Percentiles rank a stretch among this genome's conserved stretches.
These are phyloP conservation scores for Raffaelea arxii DNA, from an alignment of 2,329 filamentous ascomycete genomes.

Conservation along the genomic window DNA sequence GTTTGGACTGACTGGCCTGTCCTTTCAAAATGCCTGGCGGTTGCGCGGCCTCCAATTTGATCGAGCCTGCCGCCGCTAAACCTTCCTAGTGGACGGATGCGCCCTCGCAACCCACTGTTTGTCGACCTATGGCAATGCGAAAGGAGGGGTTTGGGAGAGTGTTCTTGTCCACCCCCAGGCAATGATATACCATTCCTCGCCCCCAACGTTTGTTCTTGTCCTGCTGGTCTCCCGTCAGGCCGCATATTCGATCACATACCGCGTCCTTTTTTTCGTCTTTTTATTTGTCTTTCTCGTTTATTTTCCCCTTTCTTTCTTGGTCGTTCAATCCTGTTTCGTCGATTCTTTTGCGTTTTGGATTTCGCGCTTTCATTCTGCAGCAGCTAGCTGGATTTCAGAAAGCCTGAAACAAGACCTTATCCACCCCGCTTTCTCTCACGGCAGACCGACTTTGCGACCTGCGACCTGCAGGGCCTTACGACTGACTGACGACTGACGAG, in stretches of 20 bases:
- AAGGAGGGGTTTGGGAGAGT: neutral
- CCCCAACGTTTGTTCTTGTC: neutral
- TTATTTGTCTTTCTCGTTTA: neutral
- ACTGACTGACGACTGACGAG: no score
- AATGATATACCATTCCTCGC: neutral
- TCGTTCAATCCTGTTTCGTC: neutral
- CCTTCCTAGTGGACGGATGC: constrained; percentile 8
- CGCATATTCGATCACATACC: neutral
- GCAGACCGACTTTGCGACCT: no score
- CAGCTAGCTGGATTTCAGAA: no score
- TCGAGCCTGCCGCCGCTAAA: constrained; percentile 10
- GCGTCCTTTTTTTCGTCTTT: neutral
- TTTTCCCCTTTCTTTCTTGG: neutral
- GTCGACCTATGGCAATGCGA: no score
- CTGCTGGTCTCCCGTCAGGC: constrained; percentile 1
- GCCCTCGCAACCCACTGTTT: constrained; percentile 1
- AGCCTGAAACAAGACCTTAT: no score
- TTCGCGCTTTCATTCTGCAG: neutral
- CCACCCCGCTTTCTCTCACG: no score
- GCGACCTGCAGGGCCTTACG: no score
- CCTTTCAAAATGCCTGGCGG: constrained; percentile 5
- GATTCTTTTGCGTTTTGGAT: neutral
- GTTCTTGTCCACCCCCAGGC: neutral
- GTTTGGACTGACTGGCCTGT: neutral
- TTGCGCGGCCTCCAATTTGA: constrained; percentile 3